These are phyloP conservation scores for Scedosporium dehoogii DNA, from an alignment of 2,329 filamentous ascomycete genomes.

Conservation along the genomic window DNA sequence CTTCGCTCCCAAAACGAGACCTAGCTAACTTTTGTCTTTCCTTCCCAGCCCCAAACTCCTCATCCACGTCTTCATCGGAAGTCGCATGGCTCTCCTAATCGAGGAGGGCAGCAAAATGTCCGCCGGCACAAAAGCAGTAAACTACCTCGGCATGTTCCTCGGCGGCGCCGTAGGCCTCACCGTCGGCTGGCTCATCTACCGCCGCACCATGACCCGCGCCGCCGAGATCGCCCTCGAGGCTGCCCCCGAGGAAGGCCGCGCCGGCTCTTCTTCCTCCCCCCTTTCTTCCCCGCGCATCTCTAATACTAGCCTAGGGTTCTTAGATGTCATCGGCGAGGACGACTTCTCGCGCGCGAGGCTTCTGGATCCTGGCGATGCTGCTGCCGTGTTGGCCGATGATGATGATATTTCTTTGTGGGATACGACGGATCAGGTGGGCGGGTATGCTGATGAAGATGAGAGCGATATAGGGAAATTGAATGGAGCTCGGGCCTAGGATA, in stretches of 20 bases:
- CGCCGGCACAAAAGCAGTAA: conserved; percentile 64
- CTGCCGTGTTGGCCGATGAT: conserved; percentile 47
- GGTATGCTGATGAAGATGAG: background rate
- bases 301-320: conserved; percentile 13
- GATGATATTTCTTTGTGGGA: conserved; percentile 52
- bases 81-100: conserved; percentile 70
- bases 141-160: conserved; percentile 70
- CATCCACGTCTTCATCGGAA: conserved; percentile 87
- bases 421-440: conserved; percentile 11
- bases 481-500: background rate
- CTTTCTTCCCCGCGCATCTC: background rate
- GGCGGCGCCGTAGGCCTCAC: conserved; percentile 60
- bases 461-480: background rate
- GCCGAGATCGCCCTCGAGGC: conserved; percentile 44
- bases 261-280: conserved; percentile 5
- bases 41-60: conserved; percentile 67
- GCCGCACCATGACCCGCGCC: conserved; percentile 53
- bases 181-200: conserved; percentile 82
- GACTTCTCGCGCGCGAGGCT: conserved; percentile 24
- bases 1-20: background rate
- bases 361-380: conserved; percentile 38
- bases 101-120: conserved; percentile 79
- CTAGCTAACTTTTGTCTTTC: conserved; percentile 1
- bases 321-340: conserved; percentile 29
- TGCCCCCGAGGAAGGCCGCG: conserved; percentile 21